A percentile compares a stretch with the other conserved stretches of the same genome.
These are phyloP conservation scores for Inga oerstediana DNA, from an alignment of 306 rosid species.

Conservation along the genomic window DNA sequence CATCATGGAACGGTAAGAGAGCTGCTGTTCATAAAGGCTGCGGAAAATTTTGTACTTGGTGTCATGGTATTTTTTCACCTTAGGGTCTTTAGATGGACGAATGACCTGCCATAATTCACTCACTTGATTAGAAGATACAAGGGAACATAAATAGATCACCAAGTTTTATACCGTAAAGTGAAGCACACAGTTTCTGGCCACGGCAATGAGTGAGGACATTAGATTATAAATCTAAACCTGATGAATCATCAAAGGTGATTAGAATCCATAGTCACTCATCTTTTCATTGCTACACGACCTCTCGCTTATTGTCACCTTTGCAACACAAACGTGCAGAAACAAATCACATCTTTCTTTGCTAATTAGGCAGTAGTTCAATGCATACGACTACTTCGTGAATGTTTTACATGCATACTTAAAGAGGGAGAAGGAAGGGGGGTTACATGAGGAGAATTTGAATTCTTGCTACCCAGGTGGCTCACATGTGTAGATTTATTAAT, in stretches of 20 bases:
- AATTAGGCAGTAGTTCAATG: constrained; percentile 10
- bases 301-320: neutral
- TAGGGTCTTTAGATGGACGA: constrained; percentile 80
- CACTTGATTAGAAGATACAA: constrained; percentile 10
- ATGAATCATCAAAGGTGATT: neutral
- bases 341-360: constrained; percentile 12
- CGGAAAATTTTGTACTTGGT: constrained; percentile 80
- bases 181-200: neutral
- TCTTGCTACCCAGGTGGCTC: neutral
- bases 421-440: too few species aligned
- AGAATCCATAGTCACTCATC: constrained; percentile 16
- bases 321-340: neutral
- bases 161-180: neutral
- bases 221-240: neutral
- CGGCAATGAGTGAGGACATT: neutral
- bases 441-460: neutral
- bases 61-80: constrained; percentile 84
- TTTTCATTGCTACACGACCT: neutral
- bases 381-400: neutral
- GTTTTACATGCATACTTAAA: neutral
- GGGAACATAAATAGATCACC: constrained; percentile 14
- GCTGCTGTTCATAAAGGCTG: constrained; percentile 81
- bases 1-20: constrained; percentile 71
- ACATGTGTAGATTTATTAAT: neutral
- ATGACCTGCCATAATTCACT: constrained; percentile 61